Conservation (phyloP, 2,329 filamentous ascomycete genomes). For the Ceratocystiopsis sp. region DNA sequence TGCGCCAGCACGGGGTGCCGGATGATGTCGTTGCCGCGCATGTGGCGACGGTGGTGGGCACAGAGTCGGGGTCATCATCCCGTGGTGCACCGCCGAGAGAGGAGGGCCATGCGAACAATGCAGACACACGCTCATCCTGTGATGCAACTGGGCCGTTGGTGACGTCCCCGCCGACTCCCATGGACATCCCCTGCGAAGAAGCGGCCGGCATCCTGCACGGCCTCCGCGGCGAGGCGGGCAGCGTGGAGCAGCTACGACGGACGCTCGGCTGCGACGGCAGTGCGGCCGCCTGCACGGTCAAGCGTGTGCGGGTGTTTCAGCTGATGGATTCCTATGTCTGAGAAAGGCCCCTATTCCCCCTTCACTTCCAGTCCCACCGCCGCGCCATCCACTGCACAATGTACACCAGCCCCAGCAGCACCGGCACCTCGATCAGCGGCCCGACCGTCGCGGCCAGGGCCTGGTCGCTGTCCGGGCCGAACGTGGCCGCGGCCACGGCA, state of each 20-base stretch:
- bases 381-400: slow-evolving; percentile 42
- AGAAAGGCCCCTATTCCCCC: neutral
- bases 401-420: slow-evolving; percentile 63
- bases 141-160: no score
- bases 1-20: no score
- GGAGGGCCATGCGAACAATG: no score
- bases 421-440: slow-evolving; percentile 73
- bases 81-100: no score
- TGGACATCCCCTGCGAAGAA: slow-evolving; percentile 14
- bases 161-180: neutral
- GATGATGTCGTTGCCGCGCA: no score
- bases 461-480: slow-evolving; percentile 60
- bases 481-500: slow-evolving; percentile 69
- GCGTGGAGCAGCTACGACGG: slow-evolving; percentile 6
- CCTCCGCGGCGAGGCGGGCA: slow-evolving; percentile 12
- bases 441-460: slow-evolving; percentile 72
- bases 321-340: neutral
- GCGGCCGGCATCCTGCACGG: slow-evolving; percentile 14
- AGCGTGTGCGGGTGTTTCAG: slow-evolving; percentile 8
- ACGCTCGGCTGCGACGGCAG: slow-evolving; percentile 11
- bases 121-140: no score
- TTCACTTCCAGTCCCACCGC: slow-evolving; percentile 33
- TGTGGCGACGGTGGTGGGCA: no score
- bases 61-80: no score
- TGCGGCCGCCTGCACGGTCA: slow-evolving; percentile 13